Evolutionary conservation across 495 filamentous ascomycete species (phyloP), one percentile per base, ranked within the genome.

Genomic region (Aspergillus avenaceus): DNA sequence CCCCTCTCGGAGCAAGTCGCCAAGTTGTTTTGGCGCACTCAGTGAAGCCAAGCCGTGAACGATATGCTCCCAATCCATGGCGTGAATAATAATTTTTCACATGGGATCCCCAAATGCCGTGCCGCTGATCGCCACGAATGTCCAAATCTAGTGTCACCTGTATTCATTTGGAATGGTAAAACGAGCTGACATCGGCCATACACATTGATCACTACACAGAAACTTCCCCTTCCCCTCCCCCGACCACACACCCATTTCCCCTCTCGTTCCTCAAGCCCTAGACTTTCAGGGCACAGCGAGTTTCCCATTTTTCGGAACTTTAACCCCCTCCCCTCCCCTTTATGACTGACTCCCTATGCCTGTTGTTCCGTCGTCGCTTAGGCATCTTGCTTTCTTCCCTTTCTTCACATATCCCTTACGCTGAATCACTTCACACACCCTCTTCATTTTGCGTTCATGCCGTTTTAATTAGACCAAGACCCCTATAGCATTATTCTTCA

Each of bases 381-480:
- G 50, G 56, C 47, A 51, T 55, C 63, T 63, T 73, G 59, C 61
- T 61, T 68, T 62, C 41, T 56, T 52, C 41, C 49, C 51, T 28
- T 49, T 47, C 25, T 52, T 58, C 58, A 51, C 50, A 43, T 58
- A 64, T 43, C 49, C 50, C 48, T 43, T 55, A 49, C 56, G 42
- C 47, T 44, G 49, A 37, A 34, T 47, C 45, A 36, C 21, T 23
- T 45, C 54, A 57, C 42, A 43, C 43, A 41, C 41, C 32, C 46
- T 49, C 44, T 63, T 41, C 54, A 43, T 54, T 45, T 21, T 37
- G 43, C 51, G 57, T 57, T 57, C 62, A 63, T 46, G 47, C 55
- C 56, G 53, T 71, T 67, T 63, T 68, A 69, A 71, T 72, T 76
- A 76, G 71, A 76, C 70, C 65, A 67, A 65, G 60, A 59, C 64